Base-by-base conservation (phyloP, 306 rosid genomes). In the Parietaria judaica region DNA sequence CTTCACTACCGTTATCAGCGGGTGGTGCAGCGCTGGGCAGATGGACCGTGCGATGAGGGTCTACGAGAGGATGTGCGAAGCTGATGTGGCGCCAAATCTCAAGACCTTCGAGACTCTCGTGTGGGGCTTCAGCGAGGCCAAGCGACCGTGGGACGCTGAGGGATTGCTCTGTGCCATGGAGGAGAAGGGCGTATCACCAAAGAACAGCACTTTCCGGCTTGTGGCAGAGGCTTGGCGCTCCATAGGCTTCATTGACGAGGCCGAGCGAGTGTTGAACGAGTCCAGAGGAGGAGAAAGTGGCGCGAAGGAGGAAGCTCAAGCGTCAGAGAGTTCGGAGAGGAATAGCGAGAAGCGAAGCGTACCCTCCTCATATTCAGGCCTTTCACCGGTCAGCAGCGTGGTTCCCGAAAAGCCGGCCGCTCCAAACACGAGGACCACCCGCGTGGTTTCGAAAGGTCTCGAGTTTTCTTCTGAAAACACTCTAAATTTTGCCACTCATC, bases 111-210 rank as follows among this genome's bases (percentile, higher is more conserved):
- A 92, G 75, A 92, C 96, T n/a, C 67, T 92, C 63, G 80, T 92
- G 56, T 92, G 98, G 98, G 98, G 98, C 48, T 92, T 80, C 60
- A 95, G 95, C 72, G 96, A 91, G 70, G 96, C 86, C 68, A 88
- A 78, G 68, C 98, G 84, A 46, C 98, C 98, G 6, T 76, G 88
- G 96, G 80, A 79, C 78, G 94, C 96, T 43, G 98, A 92, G 80
- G 96, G 85, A 56, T 59, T 92, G 56, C 83, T 92, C 54, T 61
- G 67, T 15, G 53, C 69, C 4, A 92, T 92, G 98, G 80, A 82
- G 68, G 84, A 75, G 64, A 77, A 60, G 57, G 87, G 84, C n/a
- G 79, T 92, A 50, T 41, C 36, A 68, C 96, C 95, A 11, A 74
- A 77, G 55, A 73, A 14, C 73, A 79, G 83, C 63, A 92, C 96